Conservation (phyloP, 2,329 filamentous ascomycete species). For the Colletotrichum lupini region DNA sequence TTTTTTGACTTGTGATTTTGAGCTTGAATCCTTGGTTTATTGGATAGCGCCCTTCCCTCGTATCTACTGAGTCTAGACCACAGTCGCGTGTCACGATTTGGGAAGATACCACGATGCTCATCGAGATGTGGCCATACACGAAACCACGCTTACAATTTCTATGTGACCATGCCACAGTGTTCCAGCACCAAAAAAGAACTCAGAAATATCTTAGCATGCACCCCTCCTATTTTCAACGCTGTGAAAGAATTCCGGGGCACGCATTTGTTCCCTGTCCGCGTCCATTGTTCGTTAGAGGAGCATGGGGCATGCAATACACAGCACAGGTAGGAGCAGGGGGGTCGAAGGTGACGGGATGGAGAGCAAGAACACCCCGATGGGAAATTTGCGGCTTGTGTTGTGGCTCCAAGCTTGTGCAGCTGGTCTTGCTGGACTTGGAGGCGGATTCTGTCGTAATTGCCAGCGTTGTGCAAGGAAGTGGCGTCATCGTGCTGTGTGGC, state of each 20-base stretch:
- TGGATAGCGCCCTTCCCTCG: neutral
- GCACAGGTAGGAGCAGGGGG: neutral
- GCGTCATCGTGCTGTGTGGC: conserved; percentile 32
- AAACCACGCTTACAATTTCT: neutral
- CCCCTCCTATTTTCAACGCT: conserved; percentile 4
- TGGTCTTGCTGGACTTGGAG: neutral
- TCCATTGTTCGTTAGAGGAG: neutral
- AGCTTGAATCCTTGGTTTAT: neutral
- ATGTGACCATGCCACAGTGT: neutral
- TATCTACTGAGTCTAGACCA: neutral
- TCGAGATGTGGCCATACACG: conserved; percentile 15
- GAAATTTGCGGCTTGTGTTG: conserved; percentile 8
- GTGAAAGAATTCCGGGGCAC: neutral
- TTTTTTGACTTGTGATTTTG: neutral
- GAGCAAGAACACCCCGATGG: neutral
- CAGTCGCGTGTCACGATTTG: conserved; percentile 22
- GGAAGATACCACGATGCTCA: conserved; percentile 21
- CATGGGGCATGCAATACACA: neutral
- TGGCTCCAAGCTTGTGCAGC: neutral
- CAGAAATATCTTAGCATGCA: conserved; percentile 1
- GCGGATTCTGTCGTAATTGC: conserved; percentile 15
- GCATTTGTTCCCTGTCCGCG: neutral
- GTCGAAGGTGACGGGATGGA: neutral
- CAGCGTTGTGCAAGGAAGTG: conserved; percentile 26
- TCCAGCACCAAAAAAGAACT: neutral